Percentiles rank a stretch among this genome's conserved stretches.
phyloP scores from a whole-genome alignment of 164 flowering plant species.

The Liquidambar formosana region DNA sequence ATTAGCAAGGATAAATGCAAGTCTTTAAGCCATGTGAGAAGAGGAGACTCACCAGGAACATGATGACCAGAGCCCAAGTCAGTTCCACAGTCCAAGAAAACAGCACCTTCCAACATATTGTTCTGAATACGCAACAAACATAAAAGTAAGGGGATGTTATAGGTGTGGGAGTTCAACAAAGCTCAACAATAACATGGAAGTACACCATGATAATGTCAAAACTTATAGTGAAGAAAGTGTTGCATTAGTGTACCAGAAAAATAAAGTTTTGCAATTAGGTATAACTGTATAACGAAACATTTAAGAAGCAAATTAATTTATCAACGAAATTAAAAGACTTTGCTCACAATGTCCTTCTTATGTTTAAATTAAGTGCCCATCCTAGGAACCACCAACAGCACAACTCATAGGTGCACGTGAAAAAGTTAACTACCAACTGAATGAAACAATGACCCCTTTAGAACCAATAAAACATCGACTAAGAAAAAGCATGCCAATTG shows the following conservation, averaged over 20 bases:
- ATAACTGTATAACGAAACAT: not conserved
- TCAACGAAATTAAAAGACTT: not conserved
- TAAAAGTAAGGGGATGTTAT: not conserved
- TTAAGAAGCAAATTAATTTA: not conserved
- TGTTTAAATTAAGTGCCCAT: no score
- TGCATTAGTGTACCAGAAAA: not conserved
- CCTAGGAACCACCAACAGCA: no score
- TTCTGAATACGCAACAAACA: constrained; percentile 37
- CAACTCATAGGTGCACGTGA: no score
- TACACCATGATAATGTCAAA: not conserved
- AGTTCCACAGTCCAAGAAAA: constrained; percentile 87
- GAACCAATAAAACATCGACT: no score
- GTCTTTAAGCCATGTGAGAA: not conserved
- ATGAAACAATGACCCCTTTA: no score
- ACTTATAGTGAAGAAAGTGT: not conserved
- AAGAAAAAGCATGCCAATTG: no score
- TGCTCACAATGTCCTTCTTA: no score
- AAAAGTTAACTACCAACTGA: no score
- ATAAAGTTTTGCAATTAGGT: not conserved
- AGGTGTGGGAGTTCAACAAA: not conserved
- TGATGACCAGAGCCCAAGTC: constrained; percentile 78
- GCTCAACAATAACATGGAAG: not conserved
- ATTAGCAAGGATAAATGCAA: not conserved
- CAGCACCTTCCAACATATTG: constrained; percentile 68
- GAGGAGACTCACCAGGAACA: constrained; percentile 72